Base-by-base conservation (phyloP, 345 rosid species). In the Eucalyptus victrix region DNA sequence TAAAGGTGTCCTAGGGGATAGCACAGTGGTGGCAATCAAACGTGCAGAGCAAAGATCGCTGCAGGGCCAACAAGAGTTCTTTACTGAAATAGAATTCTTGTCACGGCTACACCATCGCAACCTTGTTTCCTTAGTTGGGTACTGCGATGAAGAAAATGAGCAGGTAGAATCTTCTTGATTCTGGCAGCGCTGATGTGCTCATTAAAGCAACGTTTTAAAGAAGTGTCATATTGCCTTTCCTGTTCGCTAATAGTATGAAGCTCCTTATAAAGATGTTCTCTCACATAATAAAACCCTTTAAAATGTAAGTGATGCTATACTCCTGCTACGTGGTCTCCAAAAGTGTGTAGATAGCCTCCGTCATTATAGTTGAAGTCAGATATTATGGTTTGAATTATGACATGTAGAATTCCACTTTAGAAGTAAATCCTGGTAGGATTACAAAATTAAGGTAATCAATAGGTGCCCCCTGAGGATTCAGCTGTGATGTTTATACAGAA, bases 61-160 rank as follows among this genome's bases (percentile, higher is more conserved):
- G 90, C 99, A 98, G 93, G 99, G 99, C 12, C 97, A 96, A 89
- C 95, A 89, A 80, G 99, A 98, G 94, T 98, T 98, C 94, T 91
- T 97, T 44, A 98, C 98, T 28, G 99, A 98, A 91, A 98, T 98
- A 88, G 95, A 96, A 90, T 90, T 98, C 90, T 91, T 98, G 76
- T 97, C 99, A 80, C 94, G 99, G 89, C 90, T 98, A 89, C 99
- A 98, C 93, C 99, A 98, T 80, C 93, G 99, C 81, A 98, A 97
- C 92, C 97, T 98, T 86, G 99, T 98, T 88, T 92, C 98, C 87
- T 94, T 98, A 92, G 69, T 95, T 80, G 99, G 99, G 86, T 97
- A 93, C 65, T 98, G 99, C 87, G 99, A 98, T 12, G 99, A 98
- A 93, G 95, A 95, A 93, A 95, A 95, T 44, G 99, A 98, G 92